A percentile compares a stretch with the other conserved stretches of the same genome.
These are phyloP conservation scores for Scytalidium lignicola DNA, from an alignment of 2,329 filamentous ascomycete species.

Conservation along the genomic window DNA sequence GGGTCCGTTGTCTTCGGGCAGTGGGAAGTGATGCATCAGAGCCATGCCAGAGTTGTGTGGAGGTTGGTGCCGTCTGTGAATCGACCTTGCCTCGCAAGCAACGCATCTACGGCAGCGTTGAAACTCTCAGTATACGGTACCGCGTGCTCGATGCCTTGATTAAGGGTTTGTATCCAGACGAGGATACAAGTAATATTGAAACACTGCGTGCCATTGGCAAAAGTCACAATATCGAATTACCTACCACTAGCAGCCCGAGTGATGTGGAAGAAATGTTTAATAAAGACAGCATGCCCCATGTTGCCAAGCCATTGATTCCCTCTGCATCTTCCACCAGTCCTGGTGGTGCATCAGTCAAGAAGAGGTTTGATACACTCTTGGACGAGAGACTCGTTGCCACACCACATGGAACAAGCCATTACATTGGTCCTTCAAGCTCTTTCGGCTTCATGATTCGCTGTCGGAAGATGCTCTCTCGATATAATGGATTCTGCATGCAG, in stretches of 20 bases:
- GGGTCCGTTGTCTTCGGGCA: slow-evolving; percentile 30
- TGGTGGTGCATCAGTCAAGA: not conserved
- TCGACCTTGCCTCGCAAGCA: slow-evolving; percentile 39
- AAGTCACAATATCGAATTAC: slow-evolving; percentile 32
- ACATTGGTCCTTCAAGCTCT: slow-evolving; percentile 26
- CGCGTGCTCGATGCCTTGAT: slow-evolving; percentile 37
- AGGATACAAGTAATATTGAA: slow-evolving; percentile 33
- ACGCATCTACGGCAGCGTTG: slow-evolving; percentile 39
- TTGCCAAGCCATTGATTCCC: not conserved
- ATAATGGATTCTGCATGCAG: slow-evolving; percentile 17
- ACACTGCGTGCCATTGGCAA: slow-evolving; percentile 35
- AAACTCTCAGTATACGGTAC: slow-evolving; percentile 38
- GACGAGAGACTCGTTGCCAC: slow-evolving; percentile 23
- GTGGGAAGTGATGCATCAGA: slow-evolving; percentile 19
- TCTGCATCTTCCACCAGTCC: not conserved
- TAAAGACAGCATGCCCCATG: slow-evolving; percentile 10
- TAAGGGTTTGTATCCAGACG: slow-evolving; percentile 34
- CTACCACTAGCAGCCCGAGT: slow-evolving; percentile 22
- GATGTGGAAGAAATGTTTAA: slow-evolving; percentile 21
- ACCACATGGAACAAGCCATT: slow-evolving; percentile 22
- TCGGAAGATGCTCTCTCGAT: slow-evolving; percentile 25
- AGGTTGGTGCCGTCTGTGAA: slow-evolving; percentile 34
- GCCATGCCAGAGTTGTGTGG: slow-evolving; percentile 33
- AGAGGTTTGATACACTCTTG: slow-evolving; percentile 6
- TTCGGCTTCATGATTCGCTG: slow-evolving; percentile 25